Evolutionary conservation across 2,329 filamentous ascomycete genomes (phyloP), one percentile per base, ranked within the genome.

Genomic region (Botrytis tulipae): DNA sequence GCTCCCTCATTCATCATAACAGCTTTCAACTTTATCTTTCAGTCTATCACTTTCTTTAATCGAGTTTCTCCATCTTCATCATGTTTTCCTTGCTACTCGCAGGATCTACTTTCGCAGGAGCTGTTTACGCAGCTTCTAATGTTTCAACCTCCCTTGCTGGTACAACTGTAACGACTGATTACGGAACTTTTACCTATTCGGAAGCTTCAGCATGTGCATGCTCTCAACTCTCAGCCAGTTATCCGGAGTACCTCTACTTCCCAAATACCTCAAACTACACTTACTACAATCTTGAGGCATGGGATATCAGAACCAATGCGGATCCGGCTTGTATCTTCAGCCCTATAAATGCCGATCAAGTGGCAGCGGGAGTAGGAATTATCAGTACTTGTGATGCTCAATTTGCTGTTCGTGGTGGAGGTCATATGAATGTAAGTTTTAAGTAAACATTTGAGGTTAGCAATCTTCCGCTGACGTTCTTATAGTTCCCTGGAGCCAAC

Each of bases 401-500:
- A 51, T 80, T 78, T 63, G 77, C 78, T 4, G 75, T 79, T 22
- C 77, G 77, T 63, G 75, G 75, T 62, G 77, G 78, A 14, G 78
- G 77, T 3, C 77, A 80, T 48, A 75, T 71, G 69, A 71, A 63
- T 63, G 68, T 70, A 71, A 71, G 69, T n/a, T 37, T 18, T 14
- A 22, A 35, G 42, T 29, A n/a, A 2, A 46, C 3, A 40, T 18
- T 25, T 22, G 18, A 48, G 9, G 18, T 51, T n/a, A 18, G 20
- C 46, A 4, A 22, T 22, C 10, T 48, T n/a, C 29, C 48, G 7
- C 59, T 71, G 40, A 63, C 29, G 2, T 25, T 14, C 20, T 76
- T 72, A 3, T 60, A 73, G n/a, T 77, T 76, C 57, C 82, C 85
- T 29, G 85, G 85, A 76, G 86, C 85, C 51, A 84, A 87, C 2